Evolutionary conservation across 345 rosid species (phyloP).

Genomic region (Angophora floribunda): DNA sequence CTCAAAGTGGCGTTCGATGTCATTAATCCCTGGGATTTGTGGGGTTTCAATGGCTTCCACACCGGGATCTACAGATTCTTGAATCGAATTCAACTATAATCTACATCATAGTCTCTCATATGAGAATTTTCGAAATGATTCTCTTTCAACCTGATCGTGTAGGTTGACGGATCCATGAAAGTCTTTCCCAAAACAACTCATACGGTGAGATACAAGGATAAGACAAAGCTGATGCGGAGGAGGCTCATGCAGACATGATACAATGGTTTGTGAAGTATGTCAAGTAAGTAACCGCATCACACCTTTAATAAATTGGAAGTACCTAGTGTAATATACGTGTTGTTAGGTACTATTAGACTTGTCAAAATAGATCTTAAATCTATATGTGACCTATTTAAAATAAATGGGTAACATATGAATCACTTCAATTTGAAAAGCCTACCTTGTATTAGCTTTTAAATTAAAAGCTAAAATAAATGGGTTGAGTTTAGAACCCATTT

Average conservation of each 20-base stretch:
- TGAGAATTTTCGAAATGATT: not conserved
- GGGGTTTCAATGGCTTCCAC: not conserved
- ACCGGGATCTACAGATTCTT: not conserved
- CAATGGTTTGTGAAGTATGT: slow-evolving; percentile 49
- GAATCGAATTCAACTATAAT: not conserved
- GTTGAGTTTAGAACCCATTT: no score
- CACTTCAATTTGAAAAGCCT: no score
- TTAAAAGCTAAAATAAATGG: no score
- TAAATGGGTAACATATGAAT: no score
- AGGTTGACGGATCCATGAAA: slow-evolving; percentile 57
- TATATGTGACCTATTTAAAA: no score
- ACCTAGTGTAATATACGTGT: not conserved
- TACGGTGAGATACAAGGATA: slow-evolving; percentile 42
- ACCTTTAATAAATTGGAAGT: not conserved
- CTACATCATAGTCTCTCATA: not conserved
- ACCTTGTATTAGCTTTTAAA: no score
- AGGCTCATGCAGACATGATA: slow-evolving; percentile 54
- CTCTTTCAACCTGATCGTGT: not conserved
- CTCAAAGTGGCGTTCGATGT: not conserved
- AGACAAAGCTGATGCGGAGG: slow-evolving; percentile 48
- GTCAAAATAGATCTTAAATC: no score
- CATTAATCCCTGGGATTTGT: not conserved
- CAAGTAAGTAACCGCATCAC: slow-evolving; percentile 19
- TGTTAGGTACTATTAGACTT: not conserved
- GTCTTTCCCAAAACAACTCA: slow-evolving; percentile 57